These are phyloP conservation scores for Xylaria hypoxylon DNA, from an alignment of 2,329 filamentous ascomycete species.

Conservation along the genomic window DNA sequence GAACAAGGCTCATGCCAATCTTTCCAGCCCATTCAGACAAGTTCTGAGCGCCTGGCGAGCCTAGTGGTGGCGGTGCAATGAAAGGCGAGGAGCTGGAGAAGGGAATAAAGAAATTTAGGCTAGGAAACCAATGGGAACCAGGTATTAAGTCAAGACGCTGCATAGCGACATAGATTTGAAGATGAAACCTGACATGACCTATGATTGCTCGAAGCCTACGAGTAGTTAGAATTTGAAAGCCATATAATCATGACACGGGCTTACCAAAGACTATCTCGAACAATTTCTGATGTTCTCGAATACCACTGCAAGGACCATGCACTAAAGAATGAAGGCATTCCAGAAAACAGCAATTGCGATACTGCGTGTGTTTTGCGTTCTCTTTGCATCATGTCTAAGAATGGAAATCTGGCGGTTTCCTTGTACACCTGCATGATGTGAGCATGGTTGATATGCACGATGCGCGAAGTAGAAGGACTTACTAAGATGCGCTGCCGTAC, in stretches of 20 bases:
- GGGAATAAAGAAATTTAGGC: conserved; percentile 64
- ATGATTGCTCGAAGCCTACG: conserved; percentile 45
- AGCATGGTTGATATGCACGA: conserved; percentile 17
- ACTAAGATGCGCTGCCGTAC: conserved; percentile 67
- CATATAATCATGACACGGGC: conserved; percentile 24
- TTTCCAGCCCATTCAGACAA: conserved; percentile 59
- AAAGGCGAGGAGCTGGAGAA: conserved; percentile 65
- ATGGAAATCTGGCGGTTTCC: conserved; percentile 61
- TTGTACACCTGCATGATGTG: conserved; percentile 60
- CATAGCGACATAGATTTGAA: conserved; percentile 65
- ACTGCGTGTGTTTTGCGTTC: conserved; percentile 53
- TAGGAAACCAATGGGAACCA: conserved; percentile 57
- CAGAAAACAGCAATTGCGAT: conserved; percentile 52
- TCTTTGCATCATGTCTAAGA: conserved; percentile 57
- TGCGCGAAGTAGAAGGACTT: conserved; percentile 31
- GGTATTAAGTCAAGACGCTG: conserved; percentile 64
- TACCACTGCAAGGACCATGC: conserved; percentile 51
- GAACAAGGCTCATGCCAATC: conserved; percentile 57
- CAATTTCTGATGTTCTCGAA: conserved; percentile 38
- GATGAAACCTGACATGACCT: conserved; percentile 60
- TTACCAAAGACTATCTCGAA: conserved; percentile 46
- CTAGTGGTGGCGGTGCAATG: conserved; percentile 57
- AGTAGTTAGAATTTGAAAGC: conserved; percentile 31
- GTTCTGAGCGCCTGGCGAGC: conserved; percentile 54
- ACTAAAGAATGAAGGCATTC: conserved; percentile 56